Base-by-base conservation (phyloP, 768 basidiomycete species). In the Lactarius deliciosus region DNA sequence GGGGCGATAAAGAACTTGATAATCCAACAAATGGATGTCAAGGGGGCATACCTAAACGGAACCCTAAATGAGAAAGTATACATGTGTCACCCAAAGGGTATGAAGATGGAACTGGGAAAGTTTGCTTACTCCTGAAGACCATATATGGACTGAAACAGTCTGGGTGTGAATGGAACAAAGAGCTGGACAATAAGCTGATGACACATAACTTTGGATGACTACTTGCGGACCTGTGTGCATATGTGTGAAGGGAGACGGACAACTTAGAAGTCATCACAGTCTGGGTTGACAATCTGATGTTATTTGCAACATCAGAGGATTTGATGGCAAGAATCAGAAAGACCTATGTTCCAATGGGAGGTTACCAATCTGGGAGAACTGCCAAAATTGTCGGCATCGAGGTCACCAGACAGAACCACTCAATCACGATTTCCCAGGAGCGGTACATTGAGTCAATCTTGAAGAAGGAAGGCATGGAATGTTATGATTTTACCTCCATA, bases 241-340 rank as follows among this genome's bases (percentile, higher is more conserved):
- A 45, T 8, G 9, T 45, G 3, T 0, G 4, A 0, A 6, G 9
- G 0, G 3, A 0, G 7, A 8, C 0, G 0, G 20, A n/a, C 1
- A 4, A 45, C 45, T 10, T 18, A 1, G n/a, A 45, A 10, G n/a
- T 45, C 0, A 10, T 45, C 1, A 45, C 45, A 8, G 45, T 45
- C 6, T 45, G 45, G 45, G 45, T 45, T 6, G 20, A 45, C 3
- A 20, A 45, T 1, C n/a, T 45, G 10, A 9, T 45, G 45, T 1
- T 45, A 9, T 45, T 45, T 6, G n/a, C 45, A 3, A 9, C n/a
- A 4, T 45, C 45, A 30, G 30, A 30, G 5, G 30, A 30, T 30
- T 5, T 5, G 6, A 30, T 30, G 30, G 30, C 5, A 0, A 6
- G 0, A 5, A 30, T 30, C 0, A 30, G 5, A 30, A 5, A 0